phyloP scores from a whole-genome alignment of 441 rosid genomes.

The Bocquillonia castaneifolia region DNA sequence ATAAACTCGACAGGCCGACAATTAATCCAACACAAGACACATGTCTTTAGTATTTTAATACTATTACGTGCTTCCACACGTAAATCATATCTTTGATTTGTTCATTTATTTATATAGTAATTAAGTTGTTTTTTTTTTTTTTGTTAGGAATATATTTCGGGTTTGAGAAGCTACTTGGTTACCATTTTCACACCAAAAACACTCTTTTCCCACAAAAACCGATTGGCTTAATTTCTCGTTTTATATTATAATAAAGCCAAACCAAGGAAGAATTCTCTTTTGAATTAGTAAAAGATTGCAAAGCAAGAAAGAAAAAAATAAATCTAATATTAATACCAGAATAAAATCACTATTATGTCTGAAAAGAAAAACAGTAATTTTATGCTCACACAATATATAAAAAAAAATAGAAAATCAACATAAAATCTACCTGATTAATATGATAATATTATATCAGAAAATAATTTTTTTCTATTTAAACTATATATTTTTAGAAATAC shows the following conservation, averaged over 20 bases:
- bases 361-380: no score
- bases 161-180: background rate
- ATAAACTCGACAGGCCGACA: constrained; percentile 53
- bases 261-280: background rate
- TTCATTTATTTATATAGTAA: background rate
- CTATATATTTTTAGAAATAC: no score
- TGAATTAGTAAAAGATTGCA: constrained; percentile 4
- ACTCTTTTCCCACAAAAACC: background rate
- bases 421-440: no score
- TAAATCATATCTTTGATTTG: constrained; percentile 31
- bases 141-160: background rate
- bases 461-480: no score
- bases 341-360: no score
- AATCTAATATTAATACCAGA: background rate
- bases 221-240: background rate
- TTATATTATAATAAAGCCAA: background rate
- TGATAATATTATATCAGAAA: no score
- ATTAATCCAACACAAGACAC: constrained; percentile 44
- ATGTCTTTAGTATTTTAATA: constrained; percentile 34
- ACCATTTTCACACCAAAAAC: constrained; percentile 4
- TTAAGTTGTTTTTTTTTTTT: background rate
- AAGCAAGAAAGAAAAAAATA: background rate
- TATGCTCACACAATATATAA: no score
- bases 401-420: no score
- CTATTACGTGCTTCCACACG: constrained; percentile 48